A percentile compares a stretch with the other conserved stretches of the same genome.
Evolutionary conservation across 768 basidiomycete species (phyloP).

Genomic region (Thelephora ganbajun): DNA sequence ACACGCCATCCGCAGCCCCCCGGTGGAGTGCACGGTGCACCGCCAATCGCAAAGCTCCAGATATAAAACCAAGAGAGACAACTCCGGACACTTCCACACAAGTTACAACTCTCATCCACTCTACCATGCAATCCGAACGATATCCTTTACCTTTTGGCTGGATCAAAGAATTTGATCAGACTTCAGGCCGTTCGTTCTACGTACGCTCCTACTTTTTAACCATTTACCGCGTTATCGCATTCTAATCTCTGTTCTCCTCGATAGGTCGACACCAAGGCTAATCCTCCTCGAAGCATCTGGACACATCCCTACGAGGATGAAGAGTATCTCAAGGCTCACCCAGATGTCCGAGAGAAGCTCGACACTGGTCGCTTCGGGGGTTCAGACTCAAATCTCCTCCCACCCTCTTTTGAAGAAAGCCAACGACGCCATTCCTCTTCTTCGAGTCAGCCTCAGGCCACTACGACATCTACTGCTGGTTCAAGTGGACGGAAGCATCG

Average conservation of each 20-base stretch:
- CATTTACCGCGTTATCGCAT: not conserved
- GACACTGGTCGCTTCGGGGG: slow-evolving; percentile 4
- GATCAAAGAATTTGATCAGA: slow-evolving; percentile 33
- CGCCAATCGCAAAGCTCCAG: too few species aligned
- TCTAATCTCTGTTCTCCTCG: not conserved
- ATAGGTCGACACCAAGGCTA: slow-evolving; percentile 50
- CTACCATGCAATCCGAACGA: slow-evolving; percentile 13
- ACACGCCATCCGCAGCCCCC: too few species aligned
- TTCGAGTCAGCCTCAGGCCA: not conserved
- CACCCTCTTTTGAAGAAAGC: slow-evolving; percentile 9
- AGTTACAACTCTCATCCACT: not conserved
- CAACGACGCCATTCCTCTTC: slow-evolving; percentile 15
- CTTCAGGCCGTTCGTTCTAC: slow-evolving; percentile 33
- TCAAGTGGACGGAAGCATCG: slow-evolving; percentile 21
- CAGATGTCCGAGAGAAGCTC: slow-evolving; percentile 28
- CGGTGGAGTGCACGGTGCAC: too few species aligned
- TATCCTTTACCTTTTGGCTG: slow-evolving; percentile 41
- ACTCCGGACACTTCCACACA: too few species aligned
- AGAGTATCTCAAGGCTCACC: slow-evolving; percentile 42
- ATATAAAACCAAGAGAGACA: too few species aligned
- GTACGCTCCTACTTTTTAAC: slow-evolving; percentile 16
- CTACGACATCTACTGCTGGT: not conserved
- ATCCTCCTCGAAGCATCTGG: slow-evolving; percentile 59
- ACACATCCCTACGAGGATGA: slow-evolving; percentile 60
- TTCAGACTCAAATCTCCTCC: slow-evolving; percentile 9